Conservation (phyloP, 164 flowering plant species). For the Vitis vinifera region DNA sequence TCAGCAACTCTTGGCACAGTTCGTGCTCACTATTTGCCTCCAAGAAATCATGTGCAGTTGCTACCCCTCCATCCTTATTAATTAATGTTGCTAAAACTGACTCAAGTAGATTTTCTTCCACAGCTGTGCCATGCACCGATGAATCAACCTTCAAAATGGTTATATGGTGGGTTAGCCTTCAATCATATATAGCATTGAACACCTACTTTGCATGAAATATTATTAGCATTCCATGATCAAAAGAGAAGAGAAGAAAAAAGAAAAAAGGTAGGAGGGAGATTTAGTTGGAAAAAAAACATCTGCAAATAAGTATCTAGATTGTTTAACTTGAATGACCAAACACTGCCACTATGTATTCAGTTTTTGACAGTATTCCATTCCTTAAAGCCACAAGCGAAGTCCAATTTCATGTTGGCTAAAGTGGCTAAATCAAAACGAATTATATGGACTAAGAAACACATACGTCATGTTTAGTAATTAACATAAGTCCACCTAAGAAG, state of each 20-base stretch:
- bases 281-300: neutral
- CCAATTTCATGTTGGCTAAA: neutral
- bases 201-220: neutral
- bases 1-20: conserved; percentile 49
- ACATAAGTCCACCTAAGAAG: no score
- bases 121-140: conserved; percentile 15
- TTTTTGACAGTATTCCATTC: neutral
- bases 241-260: neutral
- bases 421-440: neutral
- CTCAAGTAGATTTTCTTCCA: conserved; percentile 51
- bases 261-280: neutral
- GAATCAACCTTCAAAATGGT: conserved; percentile 33
- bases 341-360: neutral
- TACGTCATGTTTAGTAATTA: neutral
- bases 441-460: neutral
- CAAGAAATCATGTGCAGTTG: conserved; percentile 54
- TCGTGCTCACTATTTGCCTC: conserved; percentile 54
- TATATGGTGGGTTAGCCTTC: conserved; percentile 8
- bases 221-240: neutral
- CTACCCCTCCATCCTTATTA: conserved; percentile 36
- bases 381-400: neutral
- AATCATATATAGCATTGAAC: neutral
- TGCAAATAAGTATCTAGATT: neutral
- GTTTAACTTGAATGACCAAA: neutral
- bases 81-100: conserved; percentile 43